Percentiles rank a stretch among this genome's conserved stretches.
These are phyloP conservation scores for Microthlaspi erraticum DNA, from an alignment of 345 rosid species.

Conservation along the genomic window DNA sequence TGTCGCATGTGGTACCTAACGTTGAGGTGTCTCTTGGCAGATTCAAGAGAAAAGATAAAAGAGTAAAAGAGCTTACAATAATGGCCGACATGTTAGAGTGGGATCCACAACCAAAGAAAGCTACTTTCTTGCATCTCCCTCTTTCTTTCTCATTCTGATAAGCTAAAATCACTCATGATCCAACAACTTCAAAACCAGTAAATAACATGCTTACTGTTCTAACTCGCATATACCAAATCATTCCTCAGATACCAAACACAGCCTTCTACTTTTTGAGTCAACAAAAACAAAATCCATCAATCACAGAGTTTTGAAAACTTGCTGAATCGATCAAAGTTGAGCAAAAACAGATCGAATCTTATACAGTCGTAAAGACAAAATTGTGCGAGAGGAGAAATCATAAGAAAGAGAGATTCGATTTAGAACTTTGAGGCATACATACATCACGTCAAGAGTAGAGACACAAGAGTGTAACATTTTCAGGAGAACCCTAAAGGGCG, in stretches of 20 bases:
- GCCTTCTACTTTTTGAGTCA: slow-evolving; percentile 1
- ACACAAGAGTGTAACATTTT: slow-evolving; percentile 20
- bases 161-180: background rate
- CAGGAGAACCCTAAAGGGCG: slow-evolving; percentile 5
- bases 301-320: background rate
- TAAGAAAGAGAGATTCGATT: slow-evolving; percentile 17
- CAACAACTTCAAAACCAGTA: too few species aligned
- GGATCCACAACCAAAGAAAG: slow-evolving; percentile 30
- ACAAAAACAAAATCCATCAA: slow-evolving; percentile 16
- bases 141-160: slow-evolving; percentile 21
- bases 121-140: slow-evolving; percentile 17
- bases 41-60: slow-evolving; percentile 13
- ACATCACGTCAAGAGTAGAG: slow-evolving; percentile 20
- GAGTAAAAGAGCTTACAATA: background rate
- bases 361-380: slow-evolving; percentile 3
- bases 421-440: slow-evolving; percentile 36
- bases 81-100: slow-evolving; percentile 14
- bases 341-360: background rate
- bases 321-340: slow-evolving; percentile 14
- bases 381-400: background rate
- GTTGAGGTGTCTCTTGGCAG: slow-evolving; percentile 26
- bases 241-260: slow-evolving; percentile 11
- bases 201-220: slow-evolving; percentile 1
- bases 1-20: slow-evolving; percentile 27
- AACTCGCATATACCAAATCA: slow-evolving; percentile 10